phyloP scores from a whole-genome alignment of 2,329 filamentous ascomycete genomes.

The Cryphonectria radicalis region DNA sequence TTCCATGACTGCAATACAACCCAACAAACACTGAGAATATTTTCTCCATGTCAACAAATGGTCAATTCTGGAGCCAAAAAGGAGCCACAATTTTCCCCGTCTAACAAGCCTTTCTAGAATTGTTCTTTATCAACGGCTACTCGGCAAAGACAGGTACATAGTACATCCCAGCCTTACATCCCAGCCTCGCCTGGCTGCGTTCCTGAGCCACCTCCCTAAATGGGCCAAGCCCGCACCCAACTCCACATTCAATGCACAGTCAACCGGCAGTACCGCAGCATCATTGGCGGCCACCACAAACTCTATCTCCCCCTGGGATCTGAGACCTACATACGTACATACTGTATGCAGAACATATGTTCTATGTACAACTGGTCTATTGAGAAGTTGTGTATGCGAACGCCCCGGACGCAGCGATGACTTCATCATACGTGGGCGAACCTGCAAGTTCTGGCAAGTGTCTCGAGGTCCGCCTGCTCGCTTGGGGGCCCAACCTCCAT shows the following conservation, averaged over 20 bases:
- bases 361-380: neutral
- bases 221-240: neutral
- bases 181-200: neutral
- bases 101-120: neutral
- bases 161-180: neutral
- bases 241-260: neutral
- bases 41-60: neutral
- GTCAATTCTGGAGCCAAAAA: neutral
- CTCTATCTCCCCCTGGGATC: neutral
- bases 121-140: conserved; percentile 10
- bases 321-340: neutral
- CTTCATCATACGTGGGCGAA: neutral
- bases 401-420: neutral
- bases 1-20: neutral
- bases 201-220: conserved; percentile 13
- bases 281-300: neutral
- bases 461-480: neutral
- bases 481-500: neutral
- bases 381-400: neutral
- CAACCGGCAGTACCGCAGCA: neutral
- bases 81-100: neutral
- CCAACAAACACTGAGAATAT: neutral
- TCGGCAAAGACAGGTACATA: conserved; percentile 3
- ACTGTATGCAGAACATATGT: neutral
- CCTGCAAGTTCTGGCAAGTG: neutral